These are phyloP conservation scores for Pinus taeda DNA, from an alignment of 75 land plant genomes.

Conservation along the genomic window DNA sequence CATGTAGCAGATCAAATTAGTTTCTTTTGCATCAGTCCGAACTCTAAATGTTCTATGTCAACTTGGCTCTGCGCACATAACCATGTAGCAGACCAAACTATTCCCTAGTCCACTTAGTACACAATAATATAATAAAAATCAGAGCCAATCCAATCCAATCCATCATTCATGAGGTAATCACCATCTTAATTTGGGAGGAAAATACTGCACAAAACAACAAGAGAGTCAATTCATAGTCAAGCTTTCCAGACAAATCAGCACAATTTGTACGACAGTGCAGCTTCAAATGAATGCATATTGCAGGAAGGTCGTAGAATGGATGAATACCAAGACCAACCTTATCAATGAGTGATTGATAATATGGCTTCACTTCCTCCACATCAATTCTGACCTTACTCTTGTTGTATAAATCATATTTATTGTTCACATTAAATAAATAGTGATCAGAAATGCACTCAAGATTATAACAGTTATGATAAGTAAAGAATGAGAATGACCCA, in stretches of 20 bases:
- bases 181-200: slow-evolving; percentile 58
- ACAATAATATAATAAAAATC: background rate
- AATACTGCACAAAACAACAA: slow-evolving; percentile 38
- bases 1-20: background rate
- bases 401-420: slow-evolving; percentile 91
- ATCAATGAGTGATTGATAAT: slow-evolving; percentile 71
- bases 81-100: slow-evolving; percentile 67
- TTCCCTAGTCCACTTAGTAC: slow-evolving; percentile 33
- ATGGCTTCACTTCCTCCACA: slow-evolving; percentile 83
- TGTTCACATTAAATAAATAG: slow-evolving; percentile 16
- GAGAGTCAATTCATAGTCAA: no score
- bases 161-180: slow-evolving; percentile 12
- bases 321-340: slow-evolving; percentile 40
- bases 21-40: slow-evolving; percentile 77
- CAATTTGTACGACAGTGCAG: no score
- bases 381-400: slow-evolving; percentile 82
- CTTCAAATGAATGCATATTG: background rate
- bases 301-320: background rate
- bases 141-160: no score
- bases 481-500: background rate
- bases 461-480: background rate
- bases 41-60: slow-evolving; percentile 60
- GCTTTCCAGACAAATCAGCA: no score
- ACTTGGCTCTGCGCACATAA: slow-evolving; percentile 62
- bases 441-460: background rate